Evolutionary conservation across 192 early-diverging fungal genomes (phyloP).

Genomic region (Umbelopsis sp.): DNA sequence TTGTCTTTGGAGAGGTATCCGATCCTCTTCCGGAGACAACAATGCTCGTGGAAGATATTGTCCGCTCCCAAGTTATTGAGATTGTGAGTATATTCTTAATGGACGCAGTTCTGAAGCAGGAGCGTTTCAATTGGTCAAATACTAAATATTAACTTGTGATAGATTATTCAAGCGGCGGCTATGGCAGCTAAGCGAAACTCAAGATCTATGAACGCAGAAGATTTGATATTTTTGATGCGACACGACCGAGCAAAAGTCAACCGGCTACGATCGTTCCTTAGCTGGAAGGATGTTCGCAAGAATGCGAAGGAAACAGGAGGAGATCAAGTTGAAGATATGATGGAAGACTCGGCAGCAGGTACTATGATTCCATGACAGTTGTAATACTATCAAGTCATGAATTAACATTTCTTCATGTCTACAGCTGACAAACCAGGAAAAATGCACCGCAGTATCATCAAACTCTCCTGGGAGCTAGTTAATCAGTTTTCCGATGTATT

Average conservation of each 20-base stretch:
- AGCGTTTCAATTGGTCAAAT: too few relatives aligned
- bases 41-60: slow-evolving; percentile 93
- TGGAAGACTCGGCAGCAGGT: slow-evolving; percentile 56
- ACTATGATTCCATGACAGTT: slow-evolving; percentile 17
- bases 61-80: slow-evolving; percentile 91
- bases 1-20: slow-evolving; percentile 93
- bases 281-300: slow-evolving; percentile 96
- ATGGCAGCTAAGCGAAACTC: slow-evolving; percentile 82
- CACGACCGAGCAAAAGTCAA: slow-evolving; percentile 94
- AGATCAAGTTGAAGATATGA: slow-evolving; percentile 54
- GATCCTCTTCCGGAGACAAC: slow-evolving; percentile 90
- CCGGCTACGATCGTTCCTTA: slow-evolving; percentile 85
- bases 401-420: not conserved
- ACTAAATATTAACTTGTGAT: not conserved
- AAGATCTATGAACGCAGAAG: slow-evolving; percentile 81
- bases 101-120: too few relatives aligned
- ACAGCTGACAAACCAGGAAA: slow-evolving; percentile 49
- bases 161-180: slow-evolving; percentile 87
- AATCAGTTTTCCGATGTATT: slow-evolving; percentile 69
- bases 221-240: slow-evolving; percentile 95
- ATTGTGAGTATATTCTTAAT: slow-evolving; percentile 58
- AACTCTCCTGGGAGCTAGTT: slow-evolving; percentile 92
- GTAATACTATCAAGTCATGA: not conserved
- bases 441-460: slow-evolving; percentile 70
- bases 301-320: slow-evolving; percentile 82